Conservation (phyloP, 1,139 yeast species). For the Geotrichum carabidarum region DNA sequence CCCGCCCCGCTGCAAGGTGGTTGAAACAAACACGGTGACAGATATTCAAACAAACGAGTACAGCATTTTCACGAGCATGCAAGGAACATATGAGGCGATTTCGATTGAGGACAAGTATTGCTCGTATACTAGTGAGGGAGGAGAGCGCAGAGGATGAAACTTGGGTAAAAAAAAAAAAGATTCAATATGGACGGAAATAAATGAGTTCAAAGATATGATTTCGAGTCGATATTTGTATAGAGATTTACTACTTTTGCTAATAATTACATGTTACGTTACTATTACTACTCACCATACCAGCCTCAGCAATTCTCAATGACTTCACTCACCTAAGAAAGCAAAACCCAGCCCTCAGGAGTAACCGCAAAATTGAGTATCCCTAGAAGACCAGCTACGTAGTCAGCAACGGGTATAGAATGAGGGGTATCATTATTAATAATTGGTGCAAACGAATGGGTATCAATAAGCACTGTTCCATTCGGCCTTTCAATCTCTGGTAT, state of each 20-base stretch:
- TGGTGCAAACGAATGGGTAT: no score
- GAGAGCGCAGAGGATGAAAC: not conserved
- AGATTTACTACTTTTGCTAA: not conserved
- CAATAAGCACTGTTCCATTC: no score
- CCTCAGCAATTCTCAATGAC: no score
- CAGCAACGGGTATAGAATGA: not conserved
- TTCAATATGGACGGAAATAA: no score
- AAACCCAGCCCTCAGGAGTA: conserved; percentile 15
- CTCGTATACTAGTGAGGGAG: conserved; percentile 58
- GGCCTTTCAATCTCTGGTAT: no score
- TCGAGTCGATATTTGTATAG: not conserved
- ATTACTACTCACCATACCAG: not conserved
- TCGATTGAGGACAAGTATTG: conserved; percentile 82
- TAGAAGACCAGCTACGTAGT: not conserved
- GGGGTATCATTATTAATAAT: no score
- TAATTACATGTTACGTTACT: not conserved
- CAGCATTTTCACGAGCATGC: conserved; percentile 69
- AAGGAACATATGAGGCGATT: conserved; percentile 91
- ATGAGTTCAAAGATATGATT: not conserved
- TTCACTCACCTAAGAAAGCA: not conserved
- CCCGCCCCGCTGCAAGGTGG: conserved; percentile 46
- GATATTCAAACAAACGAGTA: conserved; percentile 67
- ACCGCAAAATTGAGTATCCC: not conserved
- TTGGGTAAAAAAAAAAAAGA: not conserved
- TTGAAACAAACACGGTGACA: conserved; percentile 71